phyloP scores from a whole-genome alignment of 2,329 filamentous ascomycete species.

The Epichloe elymi region DNA sequence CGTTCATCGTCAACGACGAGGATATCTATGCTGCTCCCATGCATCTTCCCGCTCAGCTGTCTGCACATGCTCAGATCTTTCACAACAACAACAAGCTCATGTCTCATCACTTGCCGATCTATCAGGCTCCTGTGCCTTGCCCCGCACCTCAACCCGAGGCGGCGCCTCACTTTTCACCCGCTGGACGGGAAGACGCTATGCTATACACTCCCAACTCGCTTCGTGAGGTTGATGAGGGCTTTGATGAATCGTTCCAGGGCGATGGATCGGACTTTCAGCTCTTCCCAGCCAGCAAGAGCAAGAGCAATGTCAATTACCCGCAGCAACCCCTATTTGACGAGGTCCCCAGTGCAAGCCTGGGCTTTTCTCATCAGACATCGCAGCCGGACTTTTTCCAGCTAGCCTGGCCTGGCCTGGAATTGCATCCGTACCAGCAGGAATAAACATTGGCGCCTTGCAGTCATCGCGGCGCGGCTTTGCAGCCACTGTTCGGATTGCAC shows the following conservation, averaged over 20 bases:
- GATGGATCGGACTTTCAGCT: conserved; percentile 51
- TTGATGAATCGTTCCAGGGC: conserved; percentile 38
- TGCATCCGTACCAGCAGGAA: not conserved
- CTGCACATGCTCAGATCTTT: conserved; percentile 20
- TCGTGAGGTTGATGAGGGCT: conserved; percentile 51
- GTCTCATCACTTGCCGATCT: conserved; percentile 26
- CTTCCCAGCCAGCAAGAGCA: conserved; percentile 32
- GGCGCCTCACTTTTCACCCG: conserved; percentile 50
- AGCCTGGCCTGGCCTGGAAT: conserved; percentile 24
- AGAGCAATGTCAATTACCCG: conserved; percentile 28
- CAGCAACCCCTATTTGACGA: conserved; percentile 37
- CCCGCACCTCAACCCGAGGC: conserved; percentile 9
- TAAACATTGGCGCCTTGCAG: not conserved
- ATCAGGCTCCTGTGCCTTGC: conserved; percentile 15
- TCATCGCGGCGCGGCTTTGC: not conserved
- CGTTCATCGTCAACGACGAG: conserved; percentile 48
- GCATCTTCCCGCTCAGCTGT: conserved; percentile 39
- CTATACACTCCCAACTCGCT: conserved; percentile 54
- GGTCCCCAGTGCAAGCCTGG: conserved; percentile 35
- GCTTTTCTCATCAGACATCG: conserved; percentile 40
- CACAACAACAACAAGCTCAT: conserved; percentile 30
- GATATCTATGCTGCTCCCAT: conserved; percentile 48
- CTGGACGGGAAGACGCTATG: conserved; percentile 54
- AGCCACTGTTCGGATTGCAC: not conserved
- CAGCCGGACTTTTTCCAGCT: conserved; percentile 37